Evolutionary conservation across 805 yeast genomes (phyloP), one percentile per base, ranked within the genome.

Genomic region (Monosporozyma aerobia): DNA sequence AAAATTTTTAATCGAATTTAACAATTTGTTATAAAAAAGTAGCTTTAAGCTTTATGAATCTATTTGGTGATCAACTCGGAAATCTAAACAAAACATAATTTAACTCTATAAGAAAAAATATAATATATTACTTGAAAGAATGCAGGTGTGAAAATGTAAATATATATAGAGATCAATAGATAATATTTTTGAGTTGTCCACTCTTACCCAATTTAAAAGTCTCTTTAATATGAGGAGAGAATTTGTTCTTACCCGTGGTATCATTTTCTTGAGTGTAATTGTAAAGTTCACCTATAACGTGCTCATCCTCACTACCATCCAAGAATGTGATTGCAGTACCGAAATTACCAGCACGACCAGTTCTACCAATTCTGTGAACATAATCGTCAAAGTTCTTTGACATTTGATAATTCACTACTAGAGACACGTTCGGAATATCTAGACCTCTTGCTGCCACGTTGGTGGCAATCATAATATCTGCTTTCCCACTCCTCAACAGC

Each of bases 361-460:
- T 92, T 70, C 99, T 82, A 53, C 99, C 99, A 49, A 92, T 85
- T 63, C 98, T 77, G 69, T 92, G 99, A 19, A 92, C 79, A 60
- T 90, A 92, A 54, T 85, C 90, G 56, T 90, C 97, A 46, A 90
- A 78, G 35, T 75, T 74, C 56, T 76, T 79, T 9, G 90, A 72
- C 90, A 90, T 84, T 59, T 92, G 96, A 63, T 77, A 90, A 66
- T 92, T 94, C 22, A 94, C 68, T 9, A 92, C 98, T 37, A 90
- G 66, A 0, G 94, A 80, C 7, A 92, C 95, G 59, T 87, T 78
- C 1, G 89, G 84, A n/a, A 92, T 82, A 68, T 94, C 98, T 46
- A 92, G 80, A 65, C 99, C 99, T 71, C 99, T 79, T 2, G 96
- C 95, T 0, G 97, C 97, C 25, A 92, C 89, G 66, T 92, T 97